Evolutionary conservation across 257 asterid genomes (phyloP).

Genomic region (Nicotiana obtusifolia): DNA sequence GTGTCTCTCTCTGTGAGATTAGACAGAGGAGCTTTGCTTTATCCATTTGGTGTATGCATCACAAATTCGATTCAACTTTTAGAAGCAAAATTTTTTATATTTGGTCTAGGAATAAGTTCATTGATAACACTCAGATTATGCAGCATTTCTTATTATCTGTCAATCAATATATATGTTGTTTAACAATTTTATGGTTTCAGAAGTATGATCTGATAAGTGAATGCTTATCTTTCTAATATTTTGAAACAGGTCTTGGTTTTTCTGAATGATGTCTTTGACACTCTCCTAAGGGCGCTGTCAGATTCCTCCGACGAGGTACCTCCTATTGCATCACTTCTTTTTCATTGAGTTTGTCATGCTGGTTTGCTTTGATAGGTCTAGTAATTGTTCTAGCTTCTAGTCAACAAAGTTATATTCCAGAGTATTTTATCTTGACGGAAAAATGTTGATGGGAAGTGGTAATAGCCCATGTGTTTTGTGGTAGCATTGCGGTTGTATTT

Average conservation of each 20-base stretch:
- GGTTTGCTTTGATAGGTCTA: neutral
- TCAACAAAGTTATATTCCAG: neutral
- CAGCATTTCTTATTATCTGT: neutral
- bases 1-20: neutral
- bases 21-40: neutral
- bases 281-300: conserved; percentile 66
- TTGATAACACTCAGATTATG: neutral
- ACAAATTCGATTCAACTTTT: neutral
- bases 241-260: conserved; percentile 59
- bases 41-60: neutral
- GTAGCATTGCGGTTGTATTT: neutral
- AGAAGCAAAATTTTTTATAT: neutral
- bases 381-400: conserved; percentile 4
- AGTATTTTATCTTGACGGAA: neutral
- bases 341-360: neutral
- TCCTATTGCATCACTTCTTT: conserved; percentile 8
- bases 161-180: neutral
- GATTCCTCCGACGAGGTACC: conserved; percentile 86
- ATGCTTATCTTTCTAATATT: conserved; percentile 9
- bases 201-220: neutral
- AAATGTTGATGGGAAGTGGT: neutral
- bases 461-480: neutral
- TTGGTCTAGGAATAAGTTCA: neutral
- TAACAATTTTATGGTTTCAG: neutral
- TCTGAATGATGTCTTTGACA: conserved; percentile 61